Base-by-base conservation (phyloP, 2,329 filamentous ascomycete genomes). In the Alternaria postmessia region DNA sequence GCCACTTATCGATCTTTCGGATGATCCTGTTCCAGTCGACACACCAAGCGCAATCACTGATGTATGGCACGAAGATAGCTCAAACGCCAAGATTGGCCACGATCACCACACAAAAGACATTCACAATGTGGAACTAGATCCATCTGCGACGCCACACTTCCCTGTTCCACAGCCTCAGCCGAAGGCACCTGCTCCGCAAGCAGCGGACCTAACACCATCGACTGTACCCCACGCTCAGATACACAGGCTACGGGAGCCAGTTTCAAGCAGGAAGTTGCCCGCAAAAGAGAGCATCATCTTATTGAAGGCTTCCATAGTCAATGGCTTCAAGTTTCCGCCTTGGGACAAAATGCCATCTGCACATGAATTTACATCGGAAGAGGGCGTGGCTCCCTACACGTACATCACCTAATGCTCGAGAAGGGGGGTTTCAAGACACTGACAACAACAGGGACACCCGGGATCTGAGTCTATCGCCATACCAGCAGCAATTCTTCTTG, bases 301-400 rank as follows among this genome's bases (percentile, higher is more conserved):
- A 8, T 82, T 91, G 2, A 88, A 89, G 72, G 88, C 90, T 4
- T 95, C 94, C 5, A 90, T 88, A 56, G 84, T 99, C 20, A 92
- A 97, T 74, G 92, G 91, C 0, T 91, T 89, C 71, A 84, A 90
- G 20, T 98, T 97, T 67, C 93, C 91, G 11, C 93, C 91, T 0
- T 99, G 95, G 95, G 66, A 71, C 30, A 86, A 86, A n/a, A 79
- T 78, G 2, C 82, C 88, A 28, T 90, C 92, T 1, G 76, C 85
- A 0, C 77, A 83, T 5, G 87, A 91, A 30, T 97, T 97, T 67
- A 77, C 83, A 32, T 77, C 84, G 28, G 67, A 75, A 6, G 75
- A 83, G 3, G 83, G 82, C n/a, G 81, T 82, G 39, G 76, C 79
- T 7, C 75, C 80, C n/a, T 97, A 90, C 75, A 84, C 80, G 91